Conservation (phyloP, 163 green algal species). For the Chlamydomonas reinhardtii region DNA sequence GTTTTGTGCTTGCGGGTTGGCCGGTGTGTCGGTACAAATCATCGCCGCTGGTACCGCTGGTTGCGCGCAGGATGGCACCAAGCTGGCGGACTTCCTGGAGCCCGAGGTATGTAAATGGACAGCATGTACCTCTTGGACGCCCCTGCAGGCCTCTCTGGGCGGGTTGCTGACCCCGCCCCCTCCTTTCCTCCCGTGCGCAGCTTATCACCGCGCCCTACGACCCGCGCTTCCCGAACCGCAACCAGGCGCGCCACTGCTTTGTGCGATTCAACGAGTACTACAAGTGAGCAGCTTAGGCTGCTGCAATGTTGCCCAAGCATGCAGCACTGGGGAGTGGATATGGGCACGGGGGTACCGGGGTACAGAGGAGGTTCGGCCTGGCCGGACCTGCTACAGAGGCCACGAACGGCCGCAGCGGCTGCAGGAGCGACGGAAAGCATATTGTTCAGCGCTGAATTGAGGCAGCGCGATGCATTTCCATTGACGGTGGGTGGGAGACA, state of each 20-base stretch:
- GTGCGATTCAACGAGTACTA: constrained; percentile 91
- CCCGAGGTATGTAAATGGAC: constrained; percentile 46
- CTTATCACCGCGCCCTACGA: constrained; percentile 82
- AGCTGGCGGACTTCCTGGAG: constrained; percentile 61
- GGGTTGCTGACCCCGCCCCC: too few species aligned
- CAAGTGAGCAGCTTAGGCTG: constrained; percentile 62
- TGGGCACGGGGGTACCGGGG: too few species aligned
- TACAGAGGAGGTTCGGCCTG: too few species aligned
- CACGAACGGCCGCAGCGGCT: too few species aligned
- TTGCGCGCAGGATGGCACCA: constrained; percentile 52
- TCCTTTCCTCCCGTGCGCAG: constrained; percentile 39
- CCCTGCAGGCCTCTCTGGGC: too few species aligned
- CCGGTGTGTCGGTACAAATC: constrained; percentile 32
- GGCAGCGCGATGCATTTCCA: too few species aligned
- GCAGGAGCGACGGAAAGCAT: too few species aligned
- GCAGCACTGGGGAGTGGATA: too few species aligned
- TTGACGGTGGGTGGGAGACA: too few species aligned
- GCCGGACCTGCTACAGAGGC: too few species aligned
- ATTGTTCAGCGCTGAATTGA: too few species aligned
- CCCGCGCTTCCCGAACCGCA: constrained; percentile 87
- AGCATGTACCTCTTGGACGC: too few species aligned
- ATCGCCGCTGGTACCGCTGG: constrained; percentile 11
- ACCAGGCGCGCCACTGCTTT: constrained; percentile 92
- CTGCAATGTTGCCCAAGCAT: not conserved
- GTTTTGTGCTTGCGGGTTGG: not conserved